Evolutionary conservation across 441 rosid genomes (phyloP), one percentile per base, ranked within the genome.

Genomic region (Bruguiera hainesii): DNA sequence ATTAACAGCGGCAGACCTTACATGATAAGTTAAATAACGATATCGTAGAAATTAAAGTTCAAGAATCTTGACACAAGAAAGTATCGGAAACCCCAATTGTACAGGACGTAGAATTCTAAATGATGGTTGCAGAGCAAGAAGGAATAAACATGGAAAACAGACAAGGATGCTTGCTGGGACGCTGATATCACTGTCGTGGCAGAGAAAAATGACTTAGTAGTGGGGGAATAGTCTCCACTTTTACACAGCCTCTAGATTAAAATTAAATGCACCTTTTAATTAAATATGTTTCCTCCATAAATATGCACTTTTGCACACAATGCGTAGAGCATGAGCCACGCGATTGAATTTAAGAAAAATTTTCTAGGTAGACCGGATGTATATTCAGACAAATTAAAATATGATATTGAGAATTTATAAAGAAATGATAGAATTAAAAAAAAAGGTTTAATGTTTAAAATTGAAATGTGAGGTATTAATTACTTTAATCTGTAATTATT

Each of bases 81-180:
- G 73, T 75, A 77, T 75, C 73, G 70, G 74, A 70, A 77, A 72
- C 78, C 63, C 71, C 61, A 37, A n/a, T 52, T 6, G 26, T 64
- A 64, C 61, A 61, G 67, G 74, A 71, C 60, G 63, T 42, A 33
- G 51, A 65, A 76, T 58, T 72, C 66, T 35, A 33, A 28, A 60
- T 23, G 46, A 25, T 53, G 20, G 28, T 21, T n/a, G 50, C 46
- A 56, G 26, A 50, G 37, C 42, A 28, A 46, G 20, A 66, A 58
- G 55, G 62, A 72, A 78, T 29, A 64, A 37, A 60, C 23, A 68
- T 73, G 80, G 78, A 71, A 65, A 69, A 76, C 74, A 68, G 59
- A 60, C 9, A 55, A 55, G 61, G 39, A 11, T 42, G 48, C 48
- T 42, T 13, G 48, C 18, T 42, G 48, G 48, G 70, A 21, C 8